Base-by-base conservation (phyloP, 2,329 filamentous ascomycete genomes). In the Pseudopyricularia cyperi region DNA sequence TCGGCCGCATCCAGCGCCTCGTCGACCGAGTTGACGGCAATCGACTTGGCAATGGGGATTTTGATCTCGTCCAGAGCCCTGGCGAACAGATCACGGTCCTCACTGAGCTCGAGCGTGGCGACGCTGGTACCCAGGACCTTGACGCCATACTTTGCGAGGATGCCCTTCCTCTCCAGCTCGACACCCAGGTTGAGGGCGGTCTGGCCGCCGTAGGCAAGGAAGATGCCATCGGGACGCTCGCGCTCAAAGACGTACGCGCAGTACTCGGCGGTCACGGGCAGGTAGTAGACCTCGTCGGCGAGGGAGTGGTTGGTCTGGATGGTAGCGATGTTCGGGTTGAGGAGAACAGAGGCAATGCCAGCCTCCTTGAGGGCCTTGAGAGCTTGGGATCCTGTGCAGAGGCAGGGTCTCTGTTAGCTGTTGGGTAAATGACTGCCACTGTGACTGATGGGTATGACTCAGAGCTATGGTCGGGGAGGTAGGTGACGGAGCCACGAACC, bases 321-420 rank as follows among this genome's bases (percentile, higher is more conserved):
- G 54, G 93, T 97, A 55, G 91, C 91, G 67, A 97, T 97, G 68
- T 97, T 97, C 62, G 91, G 91, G 72, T 97, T 97, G 68, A 97
- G 90, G 58, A 97, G 82, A 52, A 97, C 87, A 9, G 91, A 95
- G 59, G 83, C 72, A 55, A 97, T 87, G 55, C 89, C 89, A 57
- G 90, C 91, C 72, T 97, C 91, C 71, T 95, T 97, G 56, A 98
- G 77, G 37, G 93, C 93, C 73, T 97, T 97, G 57, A 98, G 77
- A 52, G 93, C 93, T 75, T 97, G 93, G 6, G 91, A 90, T 57
- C 93, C 89, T 95, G 63, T 63, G 57, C 52, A 51, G 46, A 15
- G 33, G 30, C 2, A 34, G 5, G 35, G 47, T 48, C 35, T 17
- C 24, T 34, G 48, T 50, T 26, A 46, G 28, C n/a, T 19, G 11